Percentiles rank a stretch among this genome's conserved stretches.
Conservation (phyloP, 352 stramenopile species). For the Globisporangium echinulatum region DNA sequence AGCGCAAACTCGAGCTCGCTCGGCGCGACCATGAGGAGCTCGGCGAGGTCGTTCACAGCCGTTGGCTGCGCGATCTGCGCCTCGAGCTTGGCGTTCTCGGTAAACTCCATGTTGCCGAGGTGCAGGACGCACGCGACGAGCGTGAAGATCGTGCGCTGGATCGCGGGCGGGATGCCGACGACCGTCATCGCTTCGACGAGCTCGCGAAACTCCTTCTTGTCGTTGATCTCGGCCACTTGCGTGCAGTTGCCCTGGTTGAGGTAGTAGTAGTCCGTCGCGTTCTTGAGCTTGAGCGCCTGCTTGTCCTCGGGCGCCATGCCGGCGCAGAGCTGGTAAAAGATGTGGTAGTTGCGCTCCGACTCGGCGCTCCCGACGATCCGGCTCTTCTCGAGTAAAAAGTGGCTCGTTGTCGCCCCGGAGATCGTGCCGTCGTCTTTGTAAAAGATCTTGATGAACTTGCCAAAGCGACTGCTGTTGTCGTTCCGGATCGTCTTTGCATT, state of each 20-base stretch:
- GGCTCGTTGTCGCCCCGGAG: slow-evolving; percentile 90
- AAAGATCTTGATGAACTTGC: slow-evolving; percentile 95
- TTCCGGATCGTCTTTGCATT: slow-evolving; percentile 94
- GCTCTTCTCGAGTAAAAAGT: slow-evolving; percentile 98
- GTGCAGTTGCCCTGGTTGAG: slow-evolving; percentile 93
- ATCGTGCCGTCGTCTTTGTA: slow-evolving; percentile 90
- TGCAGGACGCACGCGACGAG: slow-evolving; percentile 96
- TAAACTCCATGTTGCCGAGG: slow-evolving; percentile 94
- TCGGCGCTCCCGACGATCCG: slow-evolving; percentile 91
- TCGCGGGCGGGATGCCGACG: slow-evolving; percentile 84
- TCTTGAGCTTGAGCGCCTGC: slow-evolving; percentile 75
- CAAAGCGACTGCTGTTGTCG: slow-evolving; percentile 95
- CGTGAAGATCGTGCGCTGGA: slow-evolving; percentile 92
- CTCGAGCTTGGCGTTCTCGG: slow-evolving; percentile 82
- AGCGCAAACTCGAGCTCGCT: slow-evolving; percentile 85
- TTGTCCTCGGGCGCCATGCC: slow-evolving; percentile 69
- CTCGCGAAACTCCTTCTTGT: slow-evolving; percentile 93
- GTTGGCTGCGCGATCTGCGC: slow-evolving; percentile 56
- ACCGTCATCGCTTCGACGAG: slow-evolving; percentile 90
- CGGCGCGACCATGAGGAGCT: slow-evolving; percentile 83
- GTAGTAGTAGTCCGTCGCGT: slow-evolving; percentile 88
- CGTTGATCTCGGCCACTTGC: slow-evolving; percentile 89
- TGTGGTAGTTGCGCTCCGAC: slow-evolving; percentile 97
- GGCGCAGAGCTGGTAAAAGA: slow-evolving; percentile 97
- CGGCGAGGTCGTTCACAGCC: slow-evolving; percentile 66